Evolutionary conservation across 805 yeast species (phyloP).

Genomic region (Cyberlindnera euphorbiiphila): DNA sequence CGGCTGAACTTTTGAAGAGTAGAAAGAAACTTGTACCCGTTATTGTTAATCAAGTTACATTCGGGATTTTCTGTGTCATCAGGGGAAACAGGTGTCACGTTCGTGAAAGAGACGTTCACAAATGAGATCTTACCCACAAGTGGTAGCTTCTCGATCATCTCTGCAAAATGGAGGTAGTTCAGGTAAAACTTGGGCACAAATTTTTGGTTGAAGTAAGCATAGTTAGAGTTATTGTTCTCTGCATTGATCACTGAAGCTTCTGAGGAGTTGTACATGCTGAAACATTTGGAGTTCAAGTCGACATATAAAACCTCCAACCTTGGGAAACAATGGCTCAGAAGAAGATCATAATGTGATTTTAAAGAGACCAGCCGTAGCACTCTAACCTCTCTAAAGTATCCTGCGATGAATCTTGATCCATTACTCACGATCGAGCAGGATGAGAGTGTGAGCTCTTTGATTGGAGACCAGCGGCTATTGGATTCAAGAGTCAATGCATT

Average conservation of each 20-base stretch:
- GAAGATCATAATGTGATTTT: constrained; percentile 42
- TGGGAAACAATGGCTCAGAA: constrained; percentile 45
- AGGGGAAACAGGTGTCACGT: constrained; percentile 24
- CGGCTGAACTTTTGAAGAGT: constrained; percentile 30
- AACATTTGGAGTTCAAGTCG: constrained; percentile 48
- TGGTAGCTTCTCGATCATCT: constrained; percentile 21
- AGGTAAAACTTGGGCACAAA: constrained; percentile 29
- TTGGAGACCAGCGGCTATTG: constrained; percentile 30
- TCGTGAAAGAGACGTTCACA: constrained; percentile 26
- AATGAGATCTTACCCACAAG: constrained; percentile 17
- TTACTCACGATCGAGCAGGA: constrained; percentile 35
- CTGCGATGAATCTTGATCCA: constrained; percentile 34
- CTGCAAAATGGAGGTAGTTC: constrained; percentile 21
- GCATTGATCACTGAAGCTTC: constrained; percentile 20
- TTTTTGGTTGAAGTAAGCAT: constrained; percentile 25
- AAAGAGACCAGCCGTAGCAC: constrained; percentile 37
- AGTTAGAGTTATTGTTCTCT: constrained; percentile 25
- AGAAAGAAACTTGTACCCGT: constrained; percentile 33
- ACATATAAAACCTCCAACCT: constrained; percentile 37
- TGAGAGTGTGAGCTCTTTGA: constrained; percentile 30
- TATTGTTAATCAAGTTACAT: constrained; percentile 33
- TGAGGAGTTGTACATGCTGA: constrained; percentile 24
- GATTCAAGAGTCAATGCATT: constrained; percentile 19
- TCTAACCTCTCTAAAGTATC: constrained; percentile 39
- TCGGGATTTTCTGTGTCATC: constrained; percentile 26